Percentiles rank a stretch among this genome's conserved stretches.
Conservation (phyloP, 495 filamentous ascomycete genomes). For the Cenococcum geophilum region DNA sequence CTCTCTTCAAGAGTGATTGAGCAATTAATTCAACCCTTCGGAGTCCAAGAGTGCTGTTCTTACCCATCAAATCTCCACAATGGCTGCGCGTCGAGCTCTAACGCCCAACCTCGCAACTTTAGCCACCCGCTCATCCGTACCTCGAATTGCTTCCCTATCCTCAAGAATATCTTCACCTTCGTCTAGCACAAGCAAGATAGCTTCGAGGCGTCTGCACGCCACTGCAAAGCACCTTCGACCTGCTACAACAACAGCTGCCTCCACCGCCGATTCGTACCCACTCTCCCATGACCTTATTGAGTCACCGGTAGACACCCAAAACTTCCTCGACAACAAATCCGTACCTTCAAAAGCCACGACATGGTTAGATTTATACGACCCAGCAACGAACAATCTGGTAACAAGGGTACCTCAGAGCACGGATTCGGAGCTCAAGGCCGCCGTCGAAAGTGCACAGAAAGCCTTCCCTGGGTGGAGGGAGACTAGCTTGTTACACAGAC, state of each 20-base stretch:
- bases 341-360: constrained; percentile 63
- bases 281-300: constrained; percentile 75
- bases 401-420: constrained; percentile 97
- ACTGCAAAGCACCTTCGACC: constrained; percentile 38
- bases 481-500: constrained; percentile 74
- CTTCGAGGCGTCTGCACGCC: constrained; percentile 38
- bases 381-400: constrained; percentile 95
- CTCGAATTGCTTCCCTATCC: constrained; percentile 27
- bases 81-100: constrained; percentile 27
- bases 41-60: not conserved
- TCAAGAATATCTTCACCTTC: constrained; percentile 32
- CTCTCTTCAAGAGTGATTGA: not conserved
- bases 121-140: constrained; percentile 25
- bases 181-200: constrained; percentile 27
- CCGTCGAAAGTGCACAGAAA: constrained; percentile 78
- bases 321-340: constrained; percentile 91
- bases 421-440: constrained; percentile 78
- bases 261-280: constrained; percentile 65
- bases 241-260: constrained; percentile 49
- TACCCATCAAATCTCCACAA: constrained; percentile 8
- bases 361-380: constrained; percentile 92
- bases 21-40: constrained; percentile 7
- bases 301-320: constrained; percentile 71
- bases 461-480: constrained; percentile 85
- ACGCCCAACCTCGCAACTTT: constrained; percentile 23